These are phyloP conservation scores for Acorus calamus DNA, from an alignment of 106 monocot genomes.

Conservation along the genomic window DNA sequence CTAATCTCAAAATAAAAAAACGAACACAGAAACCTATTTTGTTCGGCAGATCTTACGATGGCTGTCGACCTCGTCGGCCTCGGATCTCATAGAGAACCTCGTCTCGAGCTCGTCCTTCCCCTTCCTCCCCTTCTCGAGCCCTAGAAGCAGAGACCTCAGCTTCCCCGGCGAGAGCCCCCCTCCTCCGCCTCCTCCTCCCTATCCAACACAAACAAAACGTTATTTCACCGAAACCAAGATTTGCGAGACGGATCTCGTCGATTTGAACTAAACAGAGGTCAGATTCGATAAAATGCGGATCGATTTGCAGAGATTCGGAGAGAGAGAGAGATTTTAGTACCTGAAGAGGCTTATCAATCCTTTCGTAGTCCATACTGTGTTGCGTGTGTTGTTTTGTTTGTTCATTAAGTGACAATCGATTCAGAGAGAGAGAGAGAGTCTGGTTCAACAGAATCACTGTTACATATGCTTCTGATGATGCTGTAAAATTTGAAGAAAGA, in stretches of 20 bases:
- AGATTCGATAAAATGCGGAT: slow-evolving; percentile 3
- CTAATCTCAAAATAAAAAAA: neutral
- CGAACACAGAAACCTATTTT: neutral
- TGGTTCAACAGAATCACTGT: no score
- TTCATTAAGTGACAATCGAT: neutral
- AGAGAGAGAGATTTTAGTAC: slow-evolving; percentile 5
- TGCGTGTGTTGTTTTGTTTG: no score
- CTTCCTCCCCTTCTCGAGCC: slow-evolving; percentile 40
- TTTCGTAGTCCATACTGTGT: slow-evolving; percentile 32
- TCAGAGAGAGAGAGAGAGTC: neutral
- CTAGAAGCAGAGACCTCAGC: slow-evolving; percentile 54
- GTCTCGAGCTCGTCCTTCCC: slow-evolving; percentile 33
- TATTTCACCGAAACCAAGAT: neutral
- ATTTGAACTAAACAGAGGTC: neutral
- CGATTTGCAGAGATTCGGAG: neutral
- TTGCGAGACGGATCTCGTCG: neutral
- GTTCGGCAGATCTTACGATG: slow-evolving; percentile 1
- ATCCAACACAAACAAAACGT: slow-evolving; percentile 4
- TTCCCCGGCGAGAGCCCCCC: slow-evolving; percentile 54
- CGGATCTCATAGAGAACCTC: slow-evolving; percentile 26
- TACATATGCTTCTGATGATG: no score
- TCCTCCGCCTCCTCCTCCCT: no score
- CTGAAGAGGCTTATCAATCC: slow-evolving; percentile 26
- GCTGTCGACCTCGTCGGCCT: slow-evolving; percentile 8
- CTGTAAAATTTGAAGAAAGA: no score